Percentiles rank a stretch among this genome's conserved stretches.
Evolutionary conservation across 2,329 filamentous ascomycete genomes (phyloP).

Genomic region (Cladosporium velox): DNA sequence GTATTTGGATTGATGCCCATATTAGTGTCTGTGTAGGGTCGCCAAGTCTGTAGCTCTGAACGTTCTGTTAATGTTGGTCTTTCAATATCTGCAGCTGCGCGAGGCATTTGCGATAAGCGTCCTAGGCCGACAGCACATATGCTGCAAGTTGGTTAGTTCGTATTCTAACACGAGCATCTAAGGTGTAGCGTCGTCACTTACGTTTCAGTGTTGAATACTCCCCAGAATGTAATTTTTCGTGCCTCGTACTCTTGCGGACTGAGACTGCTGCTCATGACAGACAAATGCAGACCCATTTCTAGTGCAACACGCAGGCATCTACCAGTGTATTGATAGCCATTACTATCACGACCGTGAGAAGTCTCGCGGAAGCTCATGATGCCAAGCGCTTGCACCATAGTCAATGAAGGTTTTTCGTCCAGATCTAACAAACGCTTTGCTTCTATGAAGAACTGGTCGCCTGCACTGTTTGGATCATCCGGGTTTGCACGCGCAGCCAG

Average conservation of each 20-base stretch:
- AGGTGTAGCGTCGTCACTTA: conserved; percentile 33
- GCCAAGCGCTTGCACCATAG: conserved; percentile 72
- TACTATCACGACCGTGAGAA: conserved; percentile 67
- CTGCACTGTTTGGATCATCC: conserved; percentile 64
- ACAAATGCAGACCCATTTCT: conserved; percentile 68
- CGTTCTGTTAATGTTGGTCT: conserved; percentile 43
- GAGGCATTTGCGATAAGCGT: conserved; percentile 50
- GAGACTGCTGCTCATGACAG: conserved; percentile 38
- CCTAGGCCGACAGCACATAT: conserved; percentile 51
- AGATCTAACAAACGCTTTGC: conserved; percentile 61
- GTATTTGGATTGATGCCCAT: conserved; percentile 59
- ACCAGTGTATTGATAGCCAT: conserved; percentile 71
- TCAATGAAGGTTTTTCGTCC: conserved; percentile 62
- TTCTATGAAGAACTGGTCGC: conserved; percentile 75
- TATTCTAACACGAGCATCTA: neutral
- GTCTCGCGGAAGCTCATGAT: conserved; percentile 76
- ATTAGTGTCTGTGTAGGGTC: conserved; percentile 39
- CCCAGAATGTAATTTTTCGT: conserved; percentile 57
- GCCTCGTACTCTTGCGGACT: conserved; percentile 49
- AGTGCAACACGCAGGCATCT: conserved; percentile 72
- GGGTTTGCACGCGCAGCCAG: conserved; percentile 64
- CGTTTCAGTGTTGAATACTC: conserved; percentile 53
- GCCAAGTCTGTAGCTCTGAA: conserved; percentile 40
- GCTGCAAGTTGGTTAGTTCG: conserved; percentile 32
- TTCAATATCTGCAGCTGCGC: conserved; percentile 51